Evolutionary conservation across 2,329 filamentous ascomycete species (phyloP), one percentile per base, ranked within the genome.

Genomic region (Chrysoporthe cubensis): DNA sequence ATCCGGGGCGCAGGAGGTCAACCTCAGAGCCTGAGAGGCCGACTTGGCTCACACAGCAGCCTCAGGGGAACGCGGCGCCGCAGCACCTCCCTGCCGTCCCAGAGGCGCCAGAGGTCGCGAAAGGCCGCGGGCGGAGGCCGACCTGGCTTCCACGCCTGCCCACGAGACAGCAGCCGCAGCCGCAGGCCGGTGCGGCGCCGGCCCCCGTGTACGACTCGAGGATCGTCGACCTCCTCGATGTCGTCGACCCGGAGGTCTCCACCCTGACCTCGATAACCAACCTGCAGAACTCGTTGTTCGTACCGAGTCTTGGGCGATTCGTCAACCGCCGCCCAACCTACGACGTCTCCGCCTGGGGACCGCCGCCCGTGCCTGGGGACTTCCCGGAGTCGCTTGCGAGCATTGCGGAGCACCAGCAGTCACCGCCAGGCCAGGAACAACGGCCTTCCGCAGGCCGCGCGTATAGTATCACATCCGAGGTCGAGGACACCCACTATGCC

Each of bases 251-350:
- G 54, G 92, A 96, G 79, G 89, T 97, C 3, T 88, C 92, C 46
- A 93, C 93, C 0, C 81, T 97, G 3, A 93, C 92, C 0, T 95
- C 92, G 16, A 85, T 96, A 11, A 96, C 92, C 56, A 97, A 97
- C 74, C 90, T 97, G 26, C 93, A 96, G 74, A 97, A 97, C 76
- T 96, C 93, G 0, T 87, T 97, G 11, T 96, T 96, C 78, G 82
- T 96, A 1, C 93, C 93, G 0, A 90, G 94, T 71, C 82, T 96
- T n/a, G 93, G 93, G 52, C 82, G 84, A 68, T 88, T 88, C 73
- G 73, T 96, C 62, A 96, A 96, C 74, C 87, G 93, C 61, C 85
- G 90, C 69, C 92, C 93, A 1, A 94, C 92, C 0, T 97, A 96
- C 76, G 88, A 88, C 54, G 82, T 96, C 8, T 89, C 89, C 6